Evolutionary conservation across 352 stramenopile species (phyloP).

Genomic region (Pythium biforme): DNA sequence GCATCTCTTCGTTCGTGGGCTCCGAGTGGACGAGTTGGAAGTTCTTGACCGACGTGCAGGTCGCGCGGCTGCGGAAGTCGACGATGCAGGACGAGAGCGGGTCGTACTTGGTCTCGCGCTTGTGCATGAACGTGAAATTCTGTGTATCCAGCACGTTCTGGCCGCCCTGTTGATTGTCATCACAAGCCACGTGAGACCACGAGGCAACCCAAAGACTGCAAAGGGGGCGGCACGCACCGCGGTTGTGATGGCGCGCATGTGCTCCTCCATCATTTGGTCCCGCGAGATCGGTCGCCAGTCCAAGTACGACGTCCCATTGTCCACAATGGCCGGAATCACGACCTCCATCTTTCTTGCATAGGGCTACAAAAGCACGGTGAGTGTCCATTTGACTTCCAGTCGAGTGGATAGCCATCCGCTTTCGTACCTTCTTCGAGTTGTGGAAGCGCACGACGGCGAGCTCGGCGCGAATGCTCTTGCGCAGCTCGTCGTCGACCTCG

Average conservation of each 20-base stretch:
- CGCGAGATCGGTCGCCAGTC: conserved; percentile 71
- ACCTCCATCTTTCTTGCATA: conserved; percentile 85
- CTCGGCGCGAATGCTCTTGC: conserved; percentile 73
- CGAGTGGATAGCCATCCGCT: no score
- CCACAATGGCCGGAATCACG: conserved; percentile 66
- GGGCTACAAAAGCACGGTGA: conserved; percentile 33
- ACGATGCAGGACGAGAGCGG: conserved; percentile 90
- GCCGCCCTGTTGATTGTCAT: conserved; percentile 40
- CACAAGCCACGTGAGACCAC: background rate
- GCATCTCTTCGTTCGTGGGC: conserved; percentile 63
- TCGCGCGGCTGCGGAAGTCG: conserved; percentile 90
- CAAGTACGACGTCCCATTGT: conserved; percentile 57
- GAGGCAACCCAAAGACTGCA: no score
- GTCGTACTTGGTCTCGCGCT: conserved; percentile 89
- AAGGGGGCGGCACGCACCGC: conserved; percentile 35
- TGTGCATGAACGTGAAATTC: conserved; percentile 84
- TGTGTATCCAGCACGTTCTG: conserved; percentile 80
- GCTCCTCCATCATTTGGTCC: conserved; percentile 80
- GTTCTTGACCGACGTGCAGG: conserved; percentile 90
- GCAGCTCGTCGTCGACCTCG: conserved; percentile 72
- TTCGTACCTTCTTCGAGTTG: conserved; percentile 61
- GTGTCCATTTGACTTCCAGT: no score
- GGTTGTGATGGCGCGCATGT: conserved; percentile 58
- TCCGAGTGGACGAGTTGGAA: conserved; percentile 91
- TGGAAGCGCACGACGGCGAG: conserved; percentile 74